These are phyloP conservation scores for Cladobotryum mycophilum DNA, from an alignment of 2,329 filamentous ascomycete genomes.

Conservation along the genomic window DNA sequence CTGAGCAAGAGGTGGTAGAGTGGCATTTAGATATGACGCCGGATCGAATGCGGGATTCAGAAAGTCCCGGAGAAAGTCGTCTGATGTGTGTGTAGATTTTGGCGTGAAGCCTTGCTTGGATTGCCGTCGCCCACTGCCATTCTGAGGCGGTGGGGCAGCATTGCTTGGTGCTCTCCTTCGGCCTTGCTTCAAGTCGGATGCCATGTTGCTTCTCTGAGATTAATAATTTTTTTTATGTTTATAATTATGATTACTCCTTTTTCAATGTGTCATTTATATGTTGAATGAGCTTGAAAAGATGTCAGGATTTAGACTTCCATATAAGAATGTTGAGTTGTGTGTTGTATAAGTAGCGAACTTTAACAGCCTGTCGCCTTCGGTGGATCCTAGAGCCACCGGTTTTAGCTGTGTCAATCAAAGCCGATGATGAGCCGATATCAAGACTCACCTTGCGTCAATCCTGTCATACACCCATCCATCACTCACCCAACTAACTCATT, in stretches of 20 bases:
- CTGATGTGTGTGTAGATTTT: constrained; percentile 59
- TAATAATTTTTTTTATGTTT: background rate
- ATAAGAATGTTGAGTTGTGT: background rate
- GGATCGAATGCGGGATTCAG: constrained; percentile 72
- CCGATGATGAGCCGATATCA: constrained; percentile 30
- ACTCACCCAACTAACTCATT: background rate
- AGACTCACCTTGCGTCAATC: constrained; percentile 1
- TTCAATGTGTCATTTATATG: background rate
- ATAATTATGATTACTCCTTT: background rate
- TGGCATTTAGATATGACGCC: constrained; percentile 75
- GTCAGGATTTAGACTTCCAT: no score
- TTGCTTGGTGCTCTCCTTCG: constrained; percentile 45
- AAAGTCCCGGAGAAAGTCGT: constrained; percentile 69
- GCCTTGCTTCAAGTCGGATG: constrained; percentile 24
- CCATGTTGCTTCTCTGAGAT: constrained; percentile 17
- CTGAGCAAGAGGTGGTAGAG: constrained; percentile 61
- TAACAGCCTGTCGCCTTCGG: background rate
- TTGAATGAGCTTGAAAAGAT: no score
- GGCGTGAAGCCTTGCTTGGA: constrained; percentile 35
- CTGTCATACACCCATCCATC: background rate
- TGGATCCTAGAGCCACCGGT: background rate
- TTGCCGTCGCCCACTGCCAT: constrained; percentile 36
- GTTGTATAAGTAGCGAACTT: no score
- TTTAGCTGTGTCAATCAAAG: constrained; percentile 8
- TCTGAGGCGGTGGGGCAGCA: constrained; percentile 32